Base-by-base conservation (phyloP, 495 filamentous ascomycete species). In the Paragyromitra xinjiangensis region DNA sequence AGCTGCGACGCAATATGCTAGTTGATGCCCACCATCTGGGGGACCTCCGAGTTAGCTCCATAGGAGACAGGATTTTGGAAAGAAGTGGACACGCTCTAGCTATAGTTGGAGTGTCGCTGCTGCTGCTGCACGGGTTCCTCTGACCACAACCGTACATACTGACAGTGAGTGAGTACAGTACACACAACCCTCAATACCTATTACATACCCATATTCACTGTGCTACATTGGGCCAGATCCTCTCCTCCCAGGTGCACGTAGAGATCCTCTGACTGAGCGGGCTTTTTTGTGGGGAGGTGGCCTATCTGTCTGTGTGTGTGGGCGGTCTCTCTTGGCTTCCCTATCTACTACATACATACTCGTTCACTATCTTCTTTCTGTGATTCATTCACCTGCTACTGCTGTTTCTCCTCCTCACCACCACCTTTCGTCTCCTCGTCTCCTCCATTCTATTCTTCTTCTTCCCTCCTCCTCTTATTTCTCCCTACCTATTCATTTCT, bases 21-120 rank as follows among this genome's bases (percentile, higher is more conserved):
- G 73, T 77, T 73, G 69, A 77, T 68, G 62, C 74, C 73, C 74
- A 72, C 74, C 74, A 77, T 71, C 64, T 69, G 37, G 73, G 29
- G 59, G 48, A 76, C 50, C 68, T 65, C 68, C 61, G 58, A 66
- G 61, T 26, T 77, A 77, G 69, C 69, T 76, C 64, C 64, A 51
- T 63, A 39, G 68, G 66, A 50, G 69, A 62, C 59, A 73, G 51
- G 70, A 73, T 73, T 73, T 73, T 39, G n/a, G 39, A 19, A 63
- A 39, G 39, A 73, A 63, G 65, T 26, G 59, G 68, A 44, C 73
- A 58, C 68, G 26, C 68, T 48, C 68, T 59, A 61, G 58, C 50
- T 39, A 55, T 42, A 40, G 69, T 56, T 58, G 53, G 29, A 22
- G 45, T 64, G 69, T 64, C 29, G 29, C 29, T 34, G 29, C 29